phyloP scores from a whole-genome alignment of 2,329 filamentous ascomycete species.

The Monosporascus cannonballus region DNA sequence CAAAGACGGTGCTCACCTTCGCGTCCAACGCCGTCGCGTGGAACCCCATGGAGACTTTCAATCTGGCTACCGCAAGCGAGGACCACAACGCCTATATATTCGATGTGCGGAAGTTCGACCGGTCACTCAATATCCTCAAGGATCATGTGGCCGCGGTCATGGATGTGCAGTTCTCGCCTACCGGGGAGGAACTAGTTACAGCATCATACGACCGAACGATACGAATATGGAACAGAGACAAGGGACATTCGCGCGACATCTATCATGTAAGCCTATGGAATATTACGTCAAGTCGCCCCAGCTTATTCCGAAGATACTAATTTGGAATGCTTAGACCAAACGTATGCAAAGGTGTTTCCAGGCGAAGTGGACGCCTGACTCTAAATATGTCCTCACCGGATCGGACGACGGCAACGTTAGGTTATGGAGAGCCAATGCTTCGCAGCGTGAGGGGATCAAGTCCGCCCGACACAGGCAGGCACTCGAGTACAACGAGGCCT shows the following conservation, averaged over 20 bases:
- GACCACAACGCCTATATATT: constrained; percentile 85
- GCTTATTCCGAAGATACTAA: not conserved
- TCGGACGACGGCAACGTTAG: constrained; percentile 90
- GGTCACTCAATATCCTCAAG: constrained; percentile 82
- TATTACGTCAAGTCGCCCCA: constrained; percentile 37
- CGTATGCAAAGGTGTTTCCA: constrained; percentile 21
- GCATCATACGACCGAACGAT: constrained; percentile 85
- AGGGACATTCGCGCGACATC: constrained; percentile 82
- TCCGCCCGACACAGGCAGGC: constrained; percentile 78
- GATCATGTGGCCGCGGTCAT: constrained; percentile 66
- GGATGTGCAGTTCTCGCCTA: constrained; percentile 93
- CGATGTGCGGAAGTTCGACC: constrained; percentile 85
- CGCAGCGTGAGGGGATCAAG: constrained; percentile 77
- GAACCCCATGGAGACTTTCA: constrained; percentile 97
- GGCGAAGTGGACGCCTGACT: constrained; percentile 78
- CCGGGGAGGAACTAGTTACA: constrained; percentile 86
- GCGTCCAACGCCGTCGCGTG: constrained; percentile 79
- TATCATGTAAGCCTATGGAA: constrained; percentile 98
- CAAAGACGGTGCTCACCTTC: constrained; percentile 75
- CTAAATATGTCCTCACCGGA: constrained; percentile 82
- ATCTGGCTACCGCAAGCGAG: constrained; percentile 88
- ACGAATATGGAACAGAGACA: constrained; percentile 72
- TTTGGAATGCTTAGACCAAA: constrained; percentile 40
- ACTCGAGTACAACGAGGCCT: constrained; percentile 83
- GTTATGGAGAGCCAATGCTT: constrained; percentile 85